Conservation (phyloP, 208 protist species). For the Phytomonas serpens region DNA sequence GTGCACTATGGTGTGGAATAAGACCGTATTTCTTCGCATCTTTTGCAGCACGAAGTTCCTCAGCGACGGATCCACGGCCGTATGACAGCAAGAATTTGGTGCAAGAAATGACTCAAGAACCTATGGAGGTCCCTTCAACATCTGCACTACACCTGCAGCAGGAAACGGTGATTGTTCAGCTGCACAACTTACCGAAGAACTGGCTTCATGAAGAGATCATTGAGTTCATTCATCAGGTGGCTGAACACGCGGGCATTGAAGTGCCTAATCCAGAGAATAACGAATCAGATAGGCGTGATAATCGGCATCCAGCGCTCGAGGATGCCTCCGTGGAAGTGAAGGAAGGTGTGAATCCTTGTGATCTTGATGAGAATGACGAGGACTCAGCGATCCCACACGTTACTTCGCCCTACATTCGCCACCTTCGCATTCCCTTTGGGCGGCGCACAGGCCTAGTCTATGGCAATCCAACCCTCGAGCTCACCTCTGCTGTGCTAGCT, state of each 20-base stretch:
- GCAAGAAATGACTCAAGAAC: too few relatives aligned
- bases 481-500: constrained; percentile 48
- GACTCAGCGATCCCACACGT: constrained; percentile 25
- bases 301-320: not conserved
- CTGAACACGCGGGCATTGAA: constrained; percentile 49
- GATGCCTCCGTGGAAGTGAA: constrained; percentile 13
- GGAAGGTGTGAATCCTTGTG: not conserved
- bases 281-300: not conserved
- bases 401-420: constrained; percentile 53
- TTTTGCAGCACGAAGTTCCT: not conserved
- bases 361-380: constrained; percentile 17
- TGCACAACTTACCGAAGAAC: constrained; percentile 70
- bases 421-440: constrained; percentile 68
- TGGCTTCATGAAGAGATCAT: constrained; percentile 83
- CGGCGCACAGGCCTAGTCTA: constrained; percentile 78
- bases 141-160: not conserved
- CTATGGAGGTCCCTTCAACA: not conserved
- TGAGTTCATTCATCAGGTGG: constrained; percentile 72
- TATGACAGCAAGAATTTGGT: too few relatives aligned
- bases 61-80: not conserved
- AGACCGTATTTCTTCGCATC: not conserved
- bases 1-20: not conserved
- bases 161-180: constrained; percentile 19
- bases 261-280: constrained; percentile 12
- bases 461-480: constrained; percentile 41